A percentile compares a stretch with the other conserved stretches of the same genome.
Evolutionary conservation across 1,284 basidiomycete species (phyloP).

Genomic region (Ganoderma leucocontextum): DNA sequence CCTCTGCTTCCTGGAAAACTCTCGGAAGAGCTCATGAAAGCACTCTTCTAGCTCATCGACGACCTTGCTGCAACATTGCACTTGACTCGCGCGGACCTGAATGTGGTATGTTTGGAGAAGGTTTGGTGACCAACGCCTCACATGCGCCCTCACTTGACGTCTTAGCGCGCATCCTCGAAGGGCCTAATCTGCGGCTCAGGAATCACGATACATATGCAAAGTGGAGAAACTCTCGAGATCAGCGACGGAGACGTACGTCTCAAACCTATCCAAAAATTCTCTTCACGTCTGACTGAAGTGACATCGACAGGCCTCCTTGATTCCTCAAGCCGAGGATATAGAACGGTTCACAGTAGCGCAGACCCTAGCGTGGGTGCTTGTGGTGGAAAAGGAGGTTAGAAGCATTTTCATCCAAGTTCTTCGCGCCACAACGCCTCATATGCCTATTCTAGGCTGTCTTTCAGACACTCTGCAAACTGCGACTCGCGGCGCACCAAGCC

Average conservation of each 20-base stretch:
- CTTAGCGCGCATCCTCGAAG: conserved; percentile 79
- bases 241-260: conserved; percentile 65
- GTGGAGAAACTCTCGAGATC: conserved; percentile 59
- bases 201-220: conserved; percentile 63
- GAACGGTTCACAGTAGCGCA: conserved; percentile 59
- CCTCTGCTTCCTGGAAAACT: neutral
- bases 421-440: conserved; percentile 1
- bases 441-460: conserved; percentile 77
- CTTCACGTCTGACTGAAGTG: conserved; percentile 4
- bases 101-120: conserved; percentile 64
- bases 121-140: neutral
- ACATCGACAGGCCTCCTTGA: conserved; percentile 68
- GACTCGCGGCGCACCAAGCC: conserved; percentile 55
- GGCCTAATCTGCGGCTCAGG: conserved; percentile 81
- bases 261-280: neutral
- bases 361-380: conserved; percentile 76
- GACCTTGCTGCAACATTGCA: conserved; percentile 86
- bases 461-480: conserved; percentile 74
- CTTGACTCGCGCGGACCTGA: conserved; percentile 77
- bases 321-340: conserved; percentile 81
- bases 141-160: neutral
- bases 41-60: conserved; percentile 74
- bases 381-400: conserved; percentile 91
- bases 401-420: neutral
- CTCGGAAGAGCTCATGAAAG: neutral